Base-by-base conservation (phyloP, 345 rosid genomes). In the Kernera saxatilis region DNA sequence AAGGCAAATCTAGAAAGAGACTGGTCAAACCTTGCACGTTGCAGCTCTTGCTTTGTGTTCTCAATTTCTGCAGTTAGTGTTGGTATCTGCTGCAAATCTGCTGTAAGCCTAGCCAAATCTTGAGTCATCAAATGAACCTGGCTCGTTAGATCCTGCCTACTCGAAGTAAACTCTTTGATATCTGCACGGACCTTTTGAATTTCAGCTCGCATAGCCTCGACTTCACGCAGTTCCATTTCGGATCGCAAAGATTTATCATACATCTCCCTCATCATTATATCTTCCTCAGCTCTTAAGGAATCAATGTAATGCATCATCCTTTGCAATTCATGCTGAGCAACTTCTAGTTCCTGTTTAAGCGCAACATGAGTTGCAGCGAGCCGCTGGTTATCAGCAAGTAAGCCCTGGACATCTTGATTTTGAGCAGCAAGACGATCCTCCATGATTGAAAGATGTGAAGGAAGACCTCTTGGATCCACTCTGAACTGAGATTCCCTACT, bases 311-410 rank as follows among this genome's bases (percentile, higher is more conserved):
- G 91, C 19, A 81, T 62, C 84, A 85, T 89, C 36, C 84, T 80
- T 30, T 89, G 89, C 80, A 89, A 73, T 68, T 89, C 97, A 57
- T 87, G 84, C 79, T 91, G 95, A 1, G 93, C 82, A 40, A 80
- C 93, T 73, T 94, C 99, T 66, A 94, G 36, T 29, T 91, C 99
- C 77, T 94, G 99, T 82, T 94, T 94, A 5, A 94, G 76, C 1
- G 99, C 97, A 32, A 94, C 98, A 50, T 89, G 99, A 6, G 96
- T 94, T 0, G 98, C 98, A 44, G 96, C 97, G 1, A 88, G 76
- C 59, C 90, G 71, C 81, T 91, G 97, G 63, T 91, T 91, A 78
- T 94, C 98, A 19, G 85, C 98, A 44, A 94, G 74, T 5, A 94
- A 82, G 12, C 82, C 96, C 74, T 91, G 99, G 67, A 91, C 86